Conservation (phyloP, 2,329 filamentous ascomycete genomes). For the Aureobasidium sp. region DNA sequence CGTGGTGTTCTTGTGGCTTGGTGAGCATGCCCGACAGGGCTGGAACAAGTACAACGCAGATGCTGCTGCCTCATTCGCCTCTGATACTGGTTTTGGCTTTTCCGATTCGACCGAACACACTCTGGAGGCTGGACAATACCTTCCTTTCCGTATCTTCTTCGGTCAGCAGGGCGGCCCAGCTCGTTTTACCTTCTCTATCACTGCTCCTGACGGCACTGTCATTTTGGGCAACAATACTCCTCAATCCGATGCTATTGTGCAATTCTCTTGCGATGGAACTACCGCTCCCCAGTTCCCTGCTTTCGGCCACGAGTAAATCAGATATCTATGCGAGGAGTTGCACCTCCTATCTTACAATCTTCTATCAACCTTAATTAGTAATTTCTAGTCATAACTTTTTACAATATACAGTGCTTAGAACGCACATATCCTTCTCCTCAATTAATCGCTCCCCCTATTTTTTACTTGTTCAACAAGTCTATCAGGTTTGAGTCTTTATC, state of each 20-base stretch:
- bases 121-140: conserved; percentile 5
- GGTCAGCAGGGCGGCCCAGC: conserved; percentile 1
- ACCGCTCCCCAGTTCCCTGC: neutral
- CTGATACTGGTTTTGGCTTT: too few relatives aligned
- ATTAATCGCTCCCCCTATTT: too few relatives aligned
- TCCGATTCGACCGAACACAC: neutral
- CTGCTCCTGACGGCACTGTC: conserved; percentile 3
- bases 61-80: neutral
- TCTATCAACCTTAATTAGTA: neutral
- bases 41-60: conserved; percentile 18
- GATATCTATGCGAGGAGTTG: neutral
- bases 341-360: neutral
- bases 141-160: conserved; percentile 12
- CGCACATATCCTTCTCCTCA: neutral
- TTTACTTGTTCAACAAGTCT: too few relatives aligned
- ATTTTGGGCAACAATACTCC: conserved; percentile 10
- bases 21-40: conserved; percentile 17
- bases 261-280: conserved; percentile 11
- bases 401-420: neutral
- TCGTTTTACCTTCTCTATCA: neutral
- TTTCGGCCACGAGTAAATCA: neutral
- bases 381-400: neutral
- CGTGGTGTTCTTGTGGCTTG: conserved; percentile 21
- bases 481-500: too few relatives aligned
- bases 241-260: conserved; percentile 4